Percentiles rank a stretch among this genome's conserved stretches.
These are phyloP conservation scores for Neoboletus subvelutipes DNA, from an alignment of 768 basidiomycete species.

Conservation along the genomic window DNA sequence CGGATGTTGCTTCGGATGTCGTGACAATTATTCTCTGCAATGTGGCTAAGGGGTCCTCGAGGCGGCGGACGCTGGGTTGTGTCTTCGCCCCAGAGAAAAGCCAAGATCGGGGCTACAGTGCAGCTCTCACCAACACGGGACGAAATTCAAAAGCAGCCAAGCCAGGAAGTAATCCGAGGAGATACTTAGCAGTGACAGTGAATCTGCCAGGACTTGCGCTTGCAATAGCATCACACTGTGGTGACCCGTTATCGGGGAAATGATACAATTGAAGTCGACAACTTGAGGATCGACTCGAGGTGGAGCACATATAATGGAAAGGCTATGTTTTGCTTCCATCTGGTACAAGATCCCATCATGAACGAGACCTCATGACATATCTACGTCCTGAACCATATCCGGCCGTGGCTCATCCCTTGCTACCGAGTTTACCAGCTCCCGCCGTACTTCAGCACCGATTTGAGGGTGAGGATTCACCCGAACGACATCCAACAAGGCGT, in stretches of 20 bases:
- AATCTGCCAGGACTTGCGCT: background rate
- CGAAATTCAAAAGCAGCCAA: background rate
- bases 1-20: background rate
- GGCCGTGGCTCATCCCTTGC: conserved; percentile 77
- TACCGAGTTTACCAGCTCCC: conserved; percentile 87
- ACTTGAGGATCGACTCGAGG: background rate
- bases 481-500: conserved; percentile 92
- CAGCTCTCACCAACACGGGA: background rate
- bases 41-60: background rate
- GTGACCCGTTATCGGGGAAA: background rate
- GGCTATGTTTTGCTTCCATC: background rate
- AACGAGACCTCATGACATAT: conserved; percentile 47
- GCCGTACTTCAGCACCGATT: conserved; percentile 85
- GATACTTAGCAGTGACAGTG: background rate
- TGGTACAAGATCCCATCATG: background rate
- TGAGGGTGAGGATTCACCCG: conserved; percentile 83
- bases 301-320: background rate
- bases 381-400: conserved; percentile 62
- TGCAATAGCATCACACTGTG: background rate
- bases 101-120: background rate
- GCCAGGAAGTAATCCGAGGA: background rate
- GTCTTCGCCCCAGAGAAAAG: background rate
- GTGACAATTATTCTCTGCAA: background rate
- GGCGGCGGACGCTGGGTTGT: no score
- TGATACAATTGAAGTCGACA: background rate